Evolutionary conservation across 768 basidiomycete species (phyloP), one percentile per base, ranked within the genome.

Genomic region (Galerina marginata): DNA sequence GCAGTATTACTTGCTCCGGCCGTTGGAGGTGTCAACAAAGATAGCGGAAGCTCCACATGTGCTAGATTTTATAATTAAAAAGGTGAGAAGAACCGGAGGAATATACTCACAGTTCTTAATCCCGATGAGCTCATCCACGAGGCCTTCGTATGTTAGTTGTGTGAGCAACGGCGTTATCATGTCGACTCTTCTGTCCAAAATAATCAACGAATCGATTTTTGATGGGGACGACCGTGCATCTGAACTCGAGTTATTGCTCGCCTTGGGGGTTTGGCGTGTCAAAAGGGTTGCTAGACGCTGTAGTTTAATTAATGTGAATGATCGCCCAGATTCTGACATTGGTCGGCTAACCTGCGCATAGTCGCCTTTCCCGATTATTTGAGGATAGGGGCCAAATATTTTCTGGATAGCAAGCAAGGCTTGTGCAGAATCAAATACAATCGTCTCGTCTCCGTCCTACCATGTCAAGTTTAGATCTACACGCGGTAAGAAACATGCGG

Each of bases 161-260:
- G 97, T 99, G 47, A 96, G 84, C 52, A 99, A 79, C 1, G 97
- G 95, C 0, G 97, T 97, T 60, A 99, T 88, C 91, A 98, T 92
- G 69, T 99, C 97, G 9, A 92, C 87, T 37, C 88, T 87, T 49
- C 97, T 87, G 72, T 99, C 97, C 58, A 99, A 67, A 39, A 99
- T 81, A 65, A 99, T 89, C 60, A 99, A 76, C 12, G 87, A 89
- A 71, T 99, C 97, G 55, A 99, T 83, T 52, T 81, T 85, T 14
- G 85, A 85, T 2, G 86, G 84, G 9, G 80, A 71, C 9, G 81
- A 69, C 2, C 82, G 72, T 9, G 75, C 74, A 23, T 82, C 79
- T 11, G 75, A 73, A 43, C 70, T 73, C 1, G 79, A 70, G 10
- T 74, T 65, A 46, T 73, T 73, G 20, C 70, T 59, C 6, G 71